Percentiles rank a stretch among this genome's conserved stretches.
phyloP scores from a whole-genome alignment of 2,329 filamentous ascomycete genomes.

The Pseudocercospora pini-densiflorae region DNA sequence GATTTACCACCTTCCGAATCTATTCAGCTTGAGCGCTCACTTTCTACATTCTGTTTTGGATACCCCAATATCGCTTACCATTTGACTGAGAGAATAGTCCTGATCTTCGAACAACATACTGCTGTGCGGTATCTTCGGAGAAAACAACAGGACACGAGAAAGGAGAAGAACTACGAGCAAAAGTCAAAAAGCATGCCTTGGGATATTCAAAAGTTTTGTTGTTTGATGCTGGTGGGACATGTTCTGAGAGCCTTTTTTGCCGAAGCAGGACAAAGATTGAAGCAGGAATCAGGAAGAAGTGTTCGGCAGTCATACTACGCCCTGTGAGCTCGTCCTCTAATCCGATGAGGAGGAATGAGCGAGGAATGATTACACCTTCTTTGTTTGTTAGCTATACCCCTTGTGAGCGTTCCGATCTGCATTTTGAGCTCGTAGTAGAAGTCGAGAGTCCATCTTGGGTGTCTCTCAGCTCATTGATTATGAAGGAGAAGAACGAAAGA shows the following conservation, averaged over 20 bases:
- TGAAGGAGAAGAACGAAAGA: neutral
- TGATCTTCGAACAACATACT: neutral
- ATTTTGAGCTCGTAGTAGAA: too few relatives aligned
- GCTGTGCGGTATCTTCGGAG: too few relatives aligned
- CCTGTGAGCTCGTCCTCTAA: neutral
- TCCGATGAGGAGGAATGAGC: neutral
- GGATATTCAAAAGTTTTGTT: conserved; percentile 7
- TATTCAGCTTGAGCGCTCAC: neutral
- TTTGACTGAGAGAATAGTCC: neutral
- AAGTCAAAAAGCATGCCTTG: neutral
- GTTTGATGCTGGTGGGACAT: neutral
- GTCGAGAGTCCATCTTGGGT: too few relatives aligned
- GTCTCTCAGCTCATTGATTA: neutral
- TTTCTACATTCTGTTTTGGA: conserved; percentile 14
- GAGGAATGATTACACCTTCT: neutral
- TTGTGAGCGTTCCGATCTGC: conserved; percentile 11
- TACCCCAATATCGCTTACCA: conserved; percentile 12
- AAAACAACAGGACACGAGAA: neutral
- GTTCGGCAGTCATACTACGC: neutral
- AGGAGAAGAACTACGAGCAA: neutral
- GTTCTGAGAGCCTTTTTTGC: neutral
- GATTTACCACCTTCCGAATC: neutral
- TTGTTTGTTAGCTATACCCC: conserved; percentile 21
- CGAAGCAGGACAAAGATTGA: neutral
- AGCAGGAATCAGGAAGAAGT: neutral